These are phyloP conservation scores for Cladosporium velox DNA, from an alignment of 2,329 filamentous ascomycete genomes.

Conservation along the genomic window DNA sequence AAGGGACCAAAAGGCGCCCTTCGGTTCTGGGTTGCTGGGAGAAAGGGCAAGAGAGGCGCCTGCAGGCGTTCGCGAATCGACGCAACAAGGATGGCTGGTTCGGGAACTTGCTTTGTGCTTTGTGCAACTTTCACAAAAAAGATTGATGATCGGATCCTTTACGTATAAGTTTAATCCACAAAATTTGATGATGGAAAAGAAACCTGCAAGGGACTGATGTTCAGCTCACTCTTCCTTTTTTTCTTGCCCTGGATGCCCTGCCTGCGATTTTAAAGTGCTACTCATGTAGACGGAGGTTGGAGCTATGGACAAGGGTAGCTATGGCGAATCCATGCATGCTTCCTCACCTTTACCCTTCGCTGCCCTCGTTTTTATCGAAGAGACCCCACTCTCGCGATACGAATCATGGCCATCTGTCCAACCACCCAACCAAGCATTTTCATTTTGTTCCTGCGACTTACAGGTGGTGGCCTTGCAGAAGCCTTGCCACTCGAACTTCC, in stretches of 20 bases:
- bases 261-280: background rate
- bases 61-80: conserved; percentile 9
- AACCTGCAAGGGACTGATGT: background rate
- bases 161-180: background rate
- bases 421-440: background rate
- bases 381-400: background rate
- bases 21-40: background rate
- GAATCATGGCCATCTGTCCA: background rate
- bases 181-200: background rate
- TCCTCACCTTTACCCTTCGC: background rate
- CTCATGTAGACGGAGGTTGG: background rate
- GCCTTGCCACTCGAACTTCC: background rate
- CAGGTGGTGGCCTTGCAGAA: background rate
- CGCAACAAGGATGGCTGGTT: background rate
- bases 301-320: background rate
- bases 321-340: background rate
- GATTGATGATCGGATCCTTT: background rate
- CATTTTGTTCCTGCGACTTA: background rate
- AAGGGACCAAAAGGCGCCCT: background rate
- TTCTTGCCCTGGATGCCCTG: background rate
- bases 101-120: background rate
- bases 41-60: background rate
- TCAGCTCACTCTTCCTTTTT: background rate
- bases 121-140: background rate
- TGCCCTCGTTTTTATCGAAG: background rate